Conservation (phyloP, 1,284 basidiomycete genomes). For the Trichosporon coremiiforme region DNA sequence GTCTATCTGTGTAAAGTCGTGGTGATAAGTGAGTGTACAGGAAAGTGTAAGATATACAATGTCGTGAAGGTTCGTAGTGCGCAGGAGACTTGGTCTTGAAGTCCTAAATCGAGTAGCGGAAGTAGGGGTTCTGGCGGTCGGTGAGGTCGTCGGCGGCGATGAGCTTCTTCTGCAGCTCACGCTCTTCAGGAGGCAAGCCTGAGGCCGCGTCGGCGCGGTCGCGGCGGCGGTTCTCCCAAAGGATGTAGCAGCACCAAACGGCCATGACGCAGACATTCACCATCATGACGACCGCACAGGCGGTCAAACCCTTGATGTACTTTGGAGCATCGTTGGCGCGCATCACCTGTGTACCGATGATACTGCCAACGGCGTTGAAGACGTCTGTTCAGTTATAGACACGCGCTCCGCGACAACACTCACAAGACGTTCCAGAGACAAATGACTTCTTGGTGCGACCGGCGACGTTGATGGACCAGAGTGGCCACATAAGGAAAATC, state of each 20-base stretch:
- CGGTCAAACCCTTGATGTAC: constrained; percentile 18
- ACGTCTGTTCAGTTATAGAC: no score
- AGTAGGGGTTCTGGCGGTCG: no score
- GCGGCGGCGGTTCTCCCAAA: constrained; percentile 30
- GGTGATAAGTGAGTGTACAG: no score
- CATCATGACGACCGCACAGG: constrained; percentile 20
- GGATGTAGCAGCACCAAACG: constrained; percentile 31
- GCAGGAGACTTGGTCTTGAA: no score
- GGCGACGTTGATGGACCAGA: constrained; percentile 39
- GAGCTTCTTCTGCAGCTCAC: constrained; percentile 31
- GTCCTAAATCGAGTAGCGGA: no score
- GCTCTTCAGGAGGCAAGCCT: constrained; percentile 32
- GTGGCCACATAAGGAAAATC: constrained; percentile 41
- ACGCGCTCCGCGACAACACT: no score
- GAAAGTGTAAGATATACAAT: no score
- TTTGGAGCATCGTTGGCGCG: constrained; percentile 24
- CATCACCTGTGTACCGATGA: constrained; percentile 36
- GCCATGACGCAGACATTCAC: constrained; percentile 20
- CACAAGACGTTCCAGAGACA: background rate
- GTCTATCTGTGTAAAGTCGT: no score
- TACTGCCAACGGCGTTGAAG: constrained; percentile 29
- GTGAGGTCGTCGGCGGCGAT: constrained; percentile 35
- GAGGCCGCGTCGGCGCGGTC: constrained; percentile 30
- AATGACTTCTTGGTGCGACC: constrained; percentile 43
- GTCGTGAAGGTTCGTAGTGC: no score